Percentiles rank a stretch among this genome's conserved stretches.
These are phyloP conservation scores for Marasmius oreades DNA, from an alignment of 1,284 basidiomycete species.

Conservation along the genomic window DNA sequence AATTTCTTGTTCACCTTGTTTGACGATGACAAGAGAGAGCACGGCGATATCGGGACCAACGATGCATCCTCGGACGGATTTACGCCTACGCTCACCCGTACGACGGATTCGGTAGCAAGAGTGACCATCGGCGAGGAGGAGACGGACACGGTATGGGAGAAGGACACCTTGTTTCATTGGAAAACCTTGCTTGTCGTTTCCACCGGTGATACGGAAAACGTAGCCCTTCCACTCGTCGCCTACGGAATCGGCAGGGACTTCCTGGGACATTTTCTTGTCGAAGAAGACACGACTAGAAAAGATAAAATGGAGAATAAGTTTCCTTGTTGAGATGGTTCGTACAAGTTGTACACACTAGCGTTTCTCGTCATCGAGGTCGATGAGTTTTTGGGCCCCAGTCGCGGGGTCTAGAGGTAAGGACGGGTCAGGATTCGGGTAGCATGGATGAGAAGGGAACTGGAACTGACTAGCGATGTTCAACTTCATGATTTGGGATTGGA, in stretches of 20 bases:
- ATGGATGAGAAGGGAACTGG: background rate
- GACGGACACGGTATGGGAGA: conserved; percentile 89
- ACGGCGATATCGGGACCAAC: conserved; percentile 96
- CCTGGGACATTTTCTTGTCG: conserved; percentile 95
- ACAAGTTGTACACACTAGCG: conserved; percentile 64
- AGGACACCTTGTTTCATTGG: conserved; percentile 99
- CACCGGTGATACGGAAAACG: conserved; percentile 95
- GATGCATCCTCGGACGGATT: conserved; percentile 98
- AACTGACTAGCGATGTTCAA: conserved; percentile 89
- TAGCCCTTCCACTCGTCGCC: conserved; percentile 99
- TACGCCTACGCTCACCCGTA: conserved; percentile 95
- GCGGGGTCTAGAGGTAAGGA: conserved; percentile 66
- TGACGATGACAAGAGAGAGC: conserved; percentile 92
- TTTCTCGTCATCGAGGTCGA: conserved; percentile 93
- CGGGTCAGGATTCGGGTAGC: conserved; percentile 13
- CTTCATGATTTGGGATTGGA: conserved; percentile 63
- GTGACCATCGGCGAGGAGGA: conserved; percentile 94
- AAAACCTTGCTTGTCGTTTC: conserved; percentile 97
- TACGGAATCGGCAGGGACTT: conserved; percentile 88
- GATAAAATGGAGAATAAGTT: conserved; percentile 3
- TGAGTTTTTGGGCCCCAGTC: conserved; percentile 95
- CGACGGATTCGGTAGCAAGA: conserved; percentile 96
- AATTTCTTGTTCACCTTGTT: conserved; percentile 93
- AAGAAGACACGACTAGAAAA: conserved; percentile 82
- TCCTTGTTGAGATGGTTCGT: background rate